Base-by-base conservation (phyloP, 2,329 filamentous ascomycete genomes). In the Penicillium sp. region DNA sequence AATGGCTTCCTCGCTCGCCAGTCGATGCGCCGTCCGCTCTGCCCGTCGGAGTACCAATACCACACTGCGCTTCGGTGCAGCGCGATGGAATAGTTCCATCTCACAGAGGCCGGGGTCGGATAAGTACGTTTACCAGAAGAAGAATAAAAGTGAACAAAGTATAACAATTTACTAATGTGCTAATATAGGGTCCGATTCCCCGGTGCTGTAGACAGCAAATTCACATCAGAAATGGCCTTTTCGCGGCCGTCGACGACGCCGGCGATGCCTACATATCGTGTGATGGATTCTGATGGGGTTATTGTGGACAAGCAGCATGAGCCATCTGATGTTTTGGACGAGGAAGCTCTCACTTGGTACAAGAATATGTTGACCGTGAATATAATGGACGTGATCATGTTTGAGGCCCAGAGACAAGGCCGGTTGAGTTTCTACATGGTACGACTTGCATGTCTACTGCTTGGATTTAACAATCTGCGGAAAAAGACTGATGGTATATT, bases 371-470 rank as follows among this genome's bases (percentile, higher is more conserved):
- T 87, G 57, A 81, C 60, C 80, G 83, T 87, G 56, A 85, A 88
- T 56, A 89, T 97, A 63, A 94, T 99, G 91, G 94, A 99, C 69
- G 74, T 96, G 55, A 89, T 97, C 70, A 97, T 97, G 92, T 97
- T 96, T 68, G 94, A 99, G 68, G 92, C 94, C 0, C 94, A 99
- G 74, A 82, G 94, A 47, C 94, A 99, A 74, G 92, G 92, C n/a
- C 85, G 91, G 20, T 76, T 96, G 56, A 92, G 88, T 72, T 99
- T 99, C 75, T 99, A 99, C 75, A 97, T 99, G 90, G 93, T 93
- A 67, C 6, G 58, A 18, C 35, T 20, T 21, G n/a, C 20, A 35
- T 28, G 26, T 8, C 14, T 35, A 35, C 5, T 2, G 12, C 28
- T 33, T 7, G 28, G 9, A 3, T 35, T 14, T 9, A 9, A 35